phyloP scores from a whole-genome alignment of 192 early-diverging fungal genomes.

The Linnemannia schmuckeri region DNA sequence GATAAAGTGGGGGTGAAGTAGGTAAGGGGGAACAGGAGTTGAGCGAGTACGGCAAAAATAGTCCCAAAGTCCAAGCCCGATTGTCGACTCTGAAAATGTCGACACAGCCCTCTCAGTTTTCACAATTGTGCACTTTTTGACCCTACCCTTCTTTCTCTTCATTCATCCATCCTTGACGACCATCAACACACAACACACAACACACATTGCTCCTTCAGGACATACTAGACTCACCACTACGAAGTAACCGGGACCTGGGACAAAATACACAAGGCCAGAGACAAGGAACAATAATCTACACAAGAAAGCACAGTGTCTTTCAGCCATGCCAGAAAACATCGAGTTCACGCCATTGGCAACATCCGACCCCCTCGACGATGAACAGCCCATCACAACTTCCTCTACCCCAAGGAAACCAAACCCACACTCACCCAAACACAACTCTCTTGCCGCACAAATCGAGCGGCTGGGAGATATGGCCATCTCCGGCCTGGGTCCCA shows the following conservation, averaged over 20 bases:
- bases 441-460: slow-evolving; percentile 14
- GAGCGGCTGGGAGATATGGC: slow-evolving; percentile 43
- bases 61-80: background rate
- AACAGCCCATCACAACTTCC: slow-evolving; percentile 25
- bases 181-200: background rate
- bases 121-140: background rate
- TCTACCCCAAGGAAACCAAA: slow-evolving; percentile 3
- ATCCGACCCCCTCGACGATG: slow-evolving; percentile 34
- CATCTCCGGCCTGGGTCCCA: slow-evolving; percentile 62
- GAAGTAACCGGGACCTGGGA: no score
- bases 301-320: background rate
- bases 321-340: slow-evolving; percentile 34
- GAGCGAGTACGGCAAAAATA: no score
- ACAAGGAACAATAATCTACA: background rate
- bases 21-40: no score
- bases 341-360: slow-evolving; percentile 50
- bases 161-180: background rate
- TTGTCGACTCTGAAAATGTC: background rate
- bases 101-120: slow-evolving; percentile 9
- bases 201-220: background rate
- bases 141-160: background rate
- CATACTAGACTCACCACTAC: no score
- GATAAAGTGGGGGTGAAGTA: background rate
- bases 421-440: background rate
- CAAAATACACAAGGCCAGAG: background rate